These are phyloP conservation scores for Dothideomycetes sp. DNA, from an alignment of 2,329 filamentous ascomycete species.

Conservation along the genomic window DNA sequence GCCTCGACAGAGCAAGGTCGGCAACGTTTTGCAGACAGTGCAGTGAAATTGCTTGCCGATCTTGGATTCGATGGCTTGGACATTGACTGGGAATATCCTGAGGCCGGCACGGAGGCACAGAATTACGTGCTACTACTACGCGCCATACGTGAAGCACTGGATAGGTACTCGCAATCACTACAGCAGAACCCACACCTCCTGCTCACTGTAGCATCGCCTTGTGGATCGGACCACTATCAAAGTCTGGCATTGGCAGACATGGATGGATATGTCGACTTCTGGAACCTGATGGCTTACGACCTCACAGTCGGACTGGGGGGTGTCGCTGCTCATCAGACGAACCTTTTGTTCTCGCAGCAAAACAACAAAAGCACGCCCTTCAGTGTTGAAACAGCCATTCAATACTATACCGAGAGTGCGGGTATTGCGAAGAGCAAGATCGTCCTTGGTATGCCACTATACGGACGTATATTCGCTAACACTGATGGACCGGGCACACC, in stretches of 20 bases:
- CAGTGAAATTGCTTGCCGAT: slow-evolving; percentile 67
- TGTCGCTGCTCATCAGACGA: slow-evolving; percentile 67
- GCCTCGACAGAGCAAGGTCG: slow-evolving; percentile 54
- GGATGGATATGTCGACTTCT: slow-evolving; percentile 37
- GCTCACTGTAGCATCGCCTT: slow-evolving; percentile 36
- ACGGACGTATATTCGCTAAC: slow-evolving; percentile 73
- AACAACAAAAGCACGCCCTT: slow-evolving; percentile 65
- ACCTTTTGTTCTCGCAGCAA: slow-evolving; percentile 53
- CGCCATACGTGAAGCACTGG: slow-evolving; percentile 30
- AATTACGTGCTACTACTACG: slow-evolving; percentile 32
- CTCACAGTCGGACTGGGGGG: slow-evolving; percentile 70
- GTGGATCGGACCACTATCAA: slow-evolving; percentile 34
- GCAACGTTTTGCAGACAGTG: slow-evolving; percentile 56
- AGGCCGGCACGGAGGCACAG: slow-evolving; percentile 29
- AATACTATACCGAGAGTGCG: slow-evolving; percentile 58
- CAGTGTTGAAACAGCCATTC: slow-evolving; percentile 60
- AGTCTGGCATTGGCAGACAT: slow-evolving; percentile 33
- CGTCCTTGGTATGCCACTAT: slow-evolving; percentile 83
- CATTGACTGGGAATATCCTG: slow-evolving; percentile 41
- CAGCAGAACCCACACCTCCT: slow-evolving; percentile 30
- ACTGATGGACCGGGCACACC: slow-evolving; percentile 64
- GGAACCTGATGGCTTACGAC: slow-evolving; percentile 45
- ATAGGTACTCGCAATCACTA: slow-evolving; percentile 31
- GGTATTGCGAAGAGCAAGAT: slow-evolving; percentile 60
- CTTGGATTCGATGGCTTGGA: slow-evolving; percentile 57